Base-by-base conservation (phyloP, 306 rosid species). In the Gleditsia sinensis region DNA sequence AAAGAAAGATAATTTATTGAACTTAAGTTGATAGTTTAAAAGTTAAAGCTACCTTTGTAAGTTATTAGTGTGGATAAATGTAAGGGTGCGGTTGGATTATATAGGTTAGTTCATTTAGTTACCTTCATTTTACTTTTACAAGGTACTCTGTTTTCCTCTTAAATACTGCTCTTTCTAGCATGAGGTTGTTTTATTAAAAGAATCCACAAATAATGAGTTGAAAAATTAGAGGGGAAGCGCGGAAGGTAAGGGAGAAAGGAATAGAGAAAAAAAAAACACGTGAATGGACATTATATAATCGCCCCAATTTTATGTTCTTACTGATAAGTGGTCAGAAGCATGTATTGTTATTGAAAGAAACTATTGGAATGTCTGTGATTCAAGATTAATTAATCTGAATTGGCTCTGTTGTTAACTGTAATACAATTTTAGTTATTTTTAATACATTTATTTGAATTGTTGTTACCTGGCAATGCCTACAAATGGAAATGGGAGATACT, bases 41-140 rank as follows among this genome's bases (percentile, higher is more conserved):
- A 42, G 17, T 42, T 13, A 1, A 13, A 42, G 16, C 16, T 13
- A 42, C 49, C 49, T 42, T 42, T 42, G 49, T 42, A 13, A 42
- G 49, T 42, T 50, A 20, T 19, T 20, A 19, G 19, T 20, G 27
- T 50, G 1, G 27, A 7, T 19, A 19, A 19, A 8, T 19, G 9
- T 7, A 8, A 50, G 56, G 25, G 12, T 50, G 59, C 65, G 28
- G 48, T 32, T 72, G 21, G 48, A 60, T 73, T 48, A 32, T 60
- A 39, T 27, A 10, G 5, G 12, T 71, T 40, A 25, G 0, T 39
- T 71, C 24, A 12, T 19, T 9, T 3, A 25, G 23, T 36, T 61
- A 62, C 30, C 45, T 17, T 60, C 4, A 9, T 34, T 23, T 54
- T 32, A 6, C 40, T 59, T 16, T 5, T n/a, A 19, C 49, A 36